Evolutionary conservation across 2,329 filamentous ascomycete genomes (phyloP).

Genomic region (Xylariaceae sp.): DNA sequence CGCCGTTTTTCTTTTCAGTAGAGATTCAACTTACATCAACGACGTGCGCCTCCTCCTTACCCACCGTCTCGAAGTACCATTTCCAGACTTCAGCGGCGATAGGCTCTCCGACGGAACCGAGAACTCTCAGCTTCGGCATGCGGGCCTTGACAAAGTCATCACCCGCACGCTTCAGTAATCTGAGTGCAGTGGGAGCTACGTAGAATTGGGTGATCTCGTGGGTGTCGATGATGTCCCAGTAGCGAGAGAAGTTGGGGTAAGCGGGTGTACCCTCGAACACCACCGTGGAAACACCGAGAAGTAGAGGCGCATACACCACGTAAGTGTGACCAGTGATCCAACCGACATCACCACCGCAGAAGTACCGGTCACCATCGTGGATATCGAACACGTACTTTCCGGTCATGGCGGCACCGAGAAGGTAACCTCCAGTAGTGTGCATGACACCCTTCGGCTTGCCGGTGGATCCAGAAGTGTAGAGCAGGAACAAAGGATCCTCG

Average conservation of each 20-base stretch:
- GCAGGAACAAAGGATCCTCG: constrained; percentile 93
- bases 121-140: constrained; percentile 82
- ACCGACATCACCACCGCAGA: constrained; percentile 96
- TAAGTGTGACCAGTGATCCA: constrained; percentile 99
- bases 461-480: constrained; percentile 96
- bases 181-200: constrained; percentile 88
- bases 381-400: constrained; percentile 99
- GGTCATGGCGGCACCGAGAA: constrained; percentile 87
- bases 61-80: constrained; percentile 96
- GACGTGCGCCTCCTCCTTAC: constrained; percentile 87
- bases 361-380: constrained; percentile 87
- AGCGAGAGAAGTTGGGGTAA: constrained; percentile 95
- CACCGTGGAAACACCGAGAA: constrained; percentile 89
- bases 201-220: constrained; percentile 97
- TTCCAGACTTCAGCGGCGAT: constrained; percentile 99
- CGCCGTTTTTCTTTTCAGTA: not conserved
- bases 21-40: constrained; percentile 68
- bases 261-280: constrained; percentile 98
- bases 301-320: constrained; percentile 89
- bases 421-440: constrained; percentile 93
- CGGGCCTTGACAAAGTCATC: constrained; percentile 84
- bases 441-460: constrained; percentile 98
- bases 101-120: constrained; percentile 94
- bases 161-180: constrained; percentile 90
- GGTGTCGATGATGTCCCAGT: constrained; percentile 98